A percentile compares a stretch with the other conserved stretches of the same genome.
These are phyloP conservation scores for Pneumocystis oryctolagi DNA, from an alignment of 1,139 yeast species.

Conservation along the genomic window DNA sequence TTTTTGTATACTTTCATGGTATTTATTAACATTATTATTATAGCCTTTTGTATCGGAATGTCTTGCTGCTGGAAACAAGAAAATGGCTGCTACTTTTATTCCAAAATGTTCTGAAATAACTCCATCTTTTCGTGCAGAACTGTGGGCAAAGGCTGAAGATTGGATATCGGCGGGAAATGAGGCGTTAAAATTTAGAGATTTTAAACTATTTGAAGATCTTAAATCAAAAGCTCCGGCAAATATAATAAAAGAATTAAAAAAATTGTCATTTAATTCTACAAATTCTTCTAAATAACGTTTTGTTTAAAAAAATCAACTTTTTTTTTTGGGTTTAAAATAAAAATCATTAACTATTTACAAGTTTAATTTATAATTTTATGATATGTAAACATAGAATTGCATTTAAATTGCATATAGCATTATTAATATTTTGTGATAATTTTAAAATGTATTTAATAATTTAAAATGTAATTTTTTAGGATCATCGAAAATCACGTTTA, in stretches of 20 bases:
- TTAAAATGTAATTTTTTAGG: neutral
- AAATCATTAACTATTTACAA: neutral
- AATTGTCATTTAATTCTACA: neutral
- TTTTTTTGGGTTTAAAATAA: neutral
- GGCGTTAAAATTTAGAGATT: constrained; percentile 43
- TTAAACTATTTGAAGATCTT: constrained; percentile 29
- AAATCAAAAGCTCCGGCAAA: constrained; percentile 21
- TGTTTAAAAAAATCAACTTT: neutral
- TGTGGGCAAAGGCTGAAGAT: constrained; percentile 42
- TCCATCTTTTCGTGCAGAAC: constrained; percentile 33
- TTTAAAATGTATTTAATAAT: neutral
- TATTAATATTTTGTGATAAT: neutral
- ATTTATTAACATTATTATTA: neutral
- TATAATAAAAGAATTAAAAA: neutral
- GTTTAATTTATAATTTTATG: neutral
- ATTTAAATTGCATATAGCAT: neutral
- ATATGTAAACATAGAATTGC: neutral
- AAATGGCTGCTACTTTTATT: constrained; percentile 31
- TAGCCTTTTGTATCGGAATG: constrained; percentile 42
- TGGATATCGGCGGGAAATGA: constrained; percentile 43
- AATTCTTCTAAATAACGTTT: neutral
- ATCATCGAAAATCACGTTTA: no score
- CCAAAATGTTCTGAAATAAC: constrained; percentile 24
- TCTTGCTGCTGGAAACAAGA: constrained; percentile 34
- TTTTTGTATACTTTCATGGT: neutral